Base-by-base conservation (phyloP, 2,329 filamentous ascomycete species). In the Xylariaceae sp. region DNA sequence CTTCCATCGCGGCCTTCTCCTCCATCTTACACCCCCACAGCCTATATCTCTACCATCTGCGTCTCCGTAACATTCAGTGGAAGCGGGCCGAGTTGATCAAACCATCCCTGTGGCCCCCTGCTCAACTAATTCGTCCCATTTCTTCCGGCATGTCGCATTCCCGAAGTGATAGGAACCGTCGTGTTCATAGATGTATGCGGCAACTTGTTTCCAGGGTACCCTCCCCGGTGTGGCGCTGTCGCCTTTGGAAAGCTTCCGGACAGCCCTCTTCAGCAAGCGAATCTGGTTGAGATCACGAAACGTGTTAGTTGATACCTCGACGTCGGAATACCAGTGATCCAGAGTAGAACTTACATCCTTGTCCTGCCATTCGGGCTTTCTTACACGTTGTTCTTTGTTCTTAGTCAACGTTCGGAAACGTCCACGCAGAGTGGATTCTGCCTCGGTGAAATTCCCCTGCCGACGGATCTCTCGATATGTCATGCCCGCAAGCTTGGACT, bases 391-490 rank as follows among this genome's bases (percentile, higher is more conserved):
- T 35, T 78, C 74, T 62, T 81, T 81, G 9, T 72, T 70, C 71
- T 88, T 89, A 6, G 81, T 88, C 62, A 89, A 68, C 2, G 78
- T 81, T 3, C 87, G 76, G 61, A 80, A 83, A 0, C 86, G 78
- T 0, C 88, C 88, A 11, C 88, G 78, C 39, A 91, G 74, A 0
- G 88, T 91, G 8, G 86, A 87, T 70, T 89, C 86, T 1, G 85
- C 83, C 62, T 88, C 84, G 0, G 67, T 70, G 59, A 85, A 85
- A 1, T 74, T 71, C 11, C 84, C 80, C 19, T 71, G 64, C 5
- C 66, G 62, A 39, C 78, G 78, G 63, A 89, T 89, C 55, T 86
- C 76, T 51, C 77, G 79, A 70, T 89, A 90, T 0, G 84, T 82
- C 72, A 81, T 72, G 2, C 85, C 85, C 1, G 72, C 67, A 6